Evolutionary conservation across 441 rosid genomes (phyloP), one percentile per base, ranked within the genome.

Genomic region (Mallotus japonicus): DNA sequence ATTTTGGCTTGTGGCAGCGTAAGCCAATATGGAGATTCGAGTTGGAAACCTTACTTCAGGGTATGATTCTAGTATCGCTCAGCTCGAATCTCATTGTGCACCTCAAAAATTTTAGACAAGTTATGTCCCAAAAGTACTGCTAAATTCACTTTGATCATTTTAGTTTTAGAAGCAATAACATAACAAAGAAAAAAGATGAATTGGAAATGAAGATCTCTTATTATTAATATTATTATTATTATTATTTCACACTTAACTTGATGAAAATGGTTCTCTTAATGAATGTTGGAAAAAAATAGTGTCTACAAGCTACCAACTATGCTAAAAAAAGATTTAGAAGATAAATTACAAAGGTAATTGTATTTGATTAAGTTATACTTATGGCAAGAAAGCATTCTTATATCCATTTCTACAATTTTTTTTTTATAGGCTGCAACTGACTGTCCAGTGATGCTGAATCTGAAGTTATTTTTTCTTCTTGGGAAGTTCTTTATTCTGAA

Each of bases 341-440:
- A 65, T 10, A 20, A 13, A 13, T 3, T 15, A 61, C 50, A 24
- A 47, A 42, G 32, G 49, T n/a, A 60, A 60, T 17, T 13, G 1
- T n/a, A n/a, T n/a, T 44, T 70, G 73, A 70, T 59, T 24, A 70
- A 59, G 65, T 42, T 70, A 44, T 37, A 24, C 15, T 40, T 22
- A 28, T 44, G 4, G 1, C 1, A 59, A 9, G 42, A 42, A 12
- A 44, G 44, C 55, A 46, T 57, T 42, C 53, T 46, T 15, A 11
- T 58, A 46, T 67, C 47, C 71, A 6, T 34, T 4, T 58, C 58
- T 37, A 44, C 42, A 22, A 65, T 2, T 22, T 19, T 56, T 19
- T 56, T 40, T 32, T 55, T 37, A 53, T 46, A 28, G 11, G n/a
- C 59, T 13, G 61, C 28, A 34, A 75, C 22, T 66, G 34, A 66